phyloP scores from a whole-genome alignment of 192 early-diverging fungal genomes.

The Geranomyces variabilis region DNA sequence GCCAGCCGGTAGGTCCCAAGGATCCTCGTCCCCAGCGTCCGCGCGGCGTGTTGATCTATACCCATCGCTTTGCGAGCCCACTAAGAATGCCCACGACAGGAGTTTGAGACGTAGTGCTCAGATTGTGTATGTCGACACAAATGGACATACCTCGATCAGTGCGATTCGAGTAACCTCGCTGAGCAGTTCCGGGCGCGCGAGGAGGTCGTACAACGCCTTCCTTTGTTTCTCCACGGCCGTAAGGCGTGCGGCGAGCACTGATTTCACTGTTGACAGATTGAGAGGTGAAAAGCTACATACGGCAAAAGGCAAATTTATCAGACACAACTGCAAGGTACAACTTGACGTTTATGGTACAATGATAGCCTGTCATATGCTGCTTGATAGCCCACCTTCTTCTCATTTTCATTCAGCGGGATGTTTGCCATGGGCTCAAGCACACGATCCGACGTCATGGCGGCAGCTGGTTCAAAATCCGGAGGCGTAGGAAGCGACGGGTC shows the following conservation, averaged over 20 bases:
- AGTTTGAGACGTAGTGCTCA: no score
- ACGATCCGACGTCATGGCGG: slow-evolving; percentile 22
- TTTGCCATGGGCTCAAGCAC: slow-evolving; percentile 46
- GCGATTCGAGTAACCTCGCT: slow-evolving; percentile 30
- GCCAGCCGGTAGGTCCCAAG: slow-evolving; percentile 36
- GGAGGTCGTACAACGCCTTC: slow-evolving; percentile 29
- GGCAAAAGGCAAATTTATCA: neutral
- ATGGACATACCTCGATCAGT: neutral
- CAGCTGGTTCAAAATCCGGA: slow-evolving; percentile 27
- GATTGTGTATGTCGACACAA: no score
- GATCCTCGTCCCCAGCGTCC: slow-evolving; percentile 30
- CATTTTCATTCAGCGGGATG: slow-evolving; percentile 44
- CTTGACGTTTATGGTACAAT: no score
- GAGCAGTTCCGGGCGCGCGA: slow-evolving; percentile 30
- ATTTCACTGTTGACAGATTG: slow-evolving; percentile 49
- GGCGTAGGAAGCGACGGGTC: slow-evolving; percentile 35
- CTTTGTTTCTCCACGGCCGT: slow-evolving; percentile 28
- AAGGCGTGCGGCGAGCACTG: slow-evolving; percentile 24
- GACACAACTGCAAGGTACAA: no score
- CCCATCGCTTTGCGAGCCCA: slow-evolving; percentile 14
- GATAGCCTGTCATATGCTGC: neutral
- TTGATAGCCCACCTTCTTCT: slow-evolving; percentile 44
- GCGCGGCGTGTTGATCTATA: neutral
- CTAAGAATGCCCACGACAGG: no score
- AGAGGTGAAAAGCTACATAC: slow-evolving; percentile 35